phyloP scores from a whole-genome alignment of 2,329 filamentous ascomycete species.

The Westerdykella ornata region DNA sequence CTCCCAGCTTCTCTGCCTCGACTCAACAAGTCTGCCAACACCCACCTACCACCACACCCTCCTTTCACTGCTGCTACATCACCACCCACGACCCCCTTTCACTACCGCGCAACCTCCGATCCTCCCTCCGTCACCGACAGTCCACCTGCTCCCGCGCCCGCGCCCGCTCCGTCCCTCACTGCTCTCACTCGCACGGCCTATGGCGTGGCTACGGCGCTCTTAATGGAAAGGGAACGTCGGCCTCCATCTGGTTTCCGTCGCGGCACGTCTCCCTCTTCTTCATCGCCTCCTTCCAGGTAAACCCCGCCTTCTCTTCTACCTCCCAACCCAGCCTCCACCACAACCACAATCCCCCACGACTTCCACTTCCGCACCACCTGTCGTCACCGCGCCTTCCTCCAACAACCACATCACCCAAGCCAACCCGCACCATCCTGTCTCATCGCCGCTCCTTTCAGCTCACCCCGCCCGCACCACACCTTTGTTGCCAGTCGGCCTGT shows the following conservation, averaged over 20 bases:
- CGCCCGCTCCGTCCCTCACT: constrained; percentile 11
- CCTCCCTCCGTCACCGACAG: background rate
- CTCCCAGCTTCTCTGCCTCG: constrained; percentile 2
- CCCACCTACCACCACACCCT: background rate
- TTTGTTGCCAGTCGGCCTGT: constrained; percentile 1
- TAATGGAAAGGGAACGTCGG: constrained; percentile 26
- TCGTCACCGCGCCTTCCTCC: constrained; percentile 3
- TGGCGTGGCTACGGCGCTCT: constrained; percentile 26
- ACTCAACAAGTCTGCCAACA: constrained; percentile 1
- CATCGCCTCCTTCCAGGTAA: constrained; percentile 21
- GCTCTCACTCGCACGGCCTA: constrained; percentile 36
- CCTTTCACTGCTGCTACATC: background rate
- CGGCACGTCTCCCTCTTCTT: constrained; percentile 15
- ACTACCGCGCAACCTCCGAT: constrained; percentile 1
- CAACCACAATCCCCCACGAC: constrained; percentile 1
- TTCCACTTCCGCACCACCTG: constrained; percentile 1
- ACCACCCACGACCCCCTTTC: constrained; percentile 2
- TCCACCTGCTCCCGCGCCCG: too few species aligned
- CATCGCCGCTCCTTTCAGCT: constrained; percentile 8
- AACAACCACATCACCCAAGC: too few species aligned
- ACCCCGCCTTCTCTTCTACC: constrained; percentile 4
- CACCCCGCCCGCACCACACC: background rate
- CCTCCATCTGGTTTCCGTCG: constrained; percentile 17
- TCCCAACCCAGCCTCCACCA: constrained; percentile 7
- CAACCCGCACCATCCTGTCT: background rate